phyloP scores from a whole-genome alignment of 768 basidiomycete genomes.

The Mycena metata region DNA sequence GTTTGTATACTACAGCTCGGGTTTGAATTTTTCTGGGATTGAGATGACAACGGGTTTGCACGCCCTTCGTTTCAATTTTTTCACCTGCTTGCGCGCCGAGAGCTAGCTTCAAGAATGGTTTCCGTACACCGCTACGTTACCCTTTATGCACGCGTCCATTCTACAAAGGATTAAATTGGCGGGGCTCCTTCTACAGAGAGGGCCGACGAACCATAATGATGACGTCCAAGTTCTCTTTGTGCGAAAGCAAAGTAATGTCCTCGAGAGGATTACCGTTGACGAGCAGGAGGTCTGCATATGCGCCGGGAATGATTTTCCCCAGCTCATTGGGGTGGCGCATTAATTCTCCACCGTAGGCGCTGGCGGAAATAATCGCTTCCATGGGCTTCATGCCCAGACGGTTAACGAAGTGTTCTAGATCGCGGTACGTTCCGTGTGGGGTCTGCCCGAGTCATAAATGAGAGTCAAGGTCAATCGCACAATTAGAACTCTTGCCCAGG shows the following conservation, averaged over 20 bases:
- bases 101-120: too few relatives aligned
- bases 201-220: constrained; percentile 48
- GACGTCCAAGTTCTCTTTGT: constrained; percentile 49
- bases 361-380: constrained; percentile 53
- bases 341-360: constrained; percentile 51
- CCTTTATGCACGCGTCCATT: constrained; percentile 23
- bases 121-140: too few relatives aligned
- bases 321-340: constrained; percentile 53
- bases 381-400: constrained; percentile 51
- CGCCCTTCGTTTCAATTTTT: too few relatives aligned
- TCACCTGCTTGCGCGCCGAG: too few relatives aligned
- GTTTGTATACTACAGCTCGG: too few relatives aligned
- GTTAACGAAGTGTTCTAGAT: constrained; percentile 54
- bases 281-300: constrained; percentile 53
- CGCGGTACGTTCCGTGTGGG: constrained; percentile 52
- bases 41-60: too few relatives aligned
- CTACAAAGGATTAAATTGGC: background rate
- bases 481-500: constrained; percentile 21
- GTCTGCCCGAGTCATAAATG: constrained; percentile 40
- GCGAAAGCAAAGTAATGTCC: constrained; percentile 49
- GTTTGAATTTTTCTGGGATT: too few relatives aligned
- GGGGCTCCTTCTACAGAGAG: background rate
- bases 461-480: constrained; percentile 37
- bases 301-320: constrained; percentile 53
- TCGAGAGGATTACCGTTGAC: constrained; percentile 53